phyloP scores from a whole-genome alignment of 2,329 filamentous ascomycete species.

The Phyllosticta citribraziliensis region DNA sequence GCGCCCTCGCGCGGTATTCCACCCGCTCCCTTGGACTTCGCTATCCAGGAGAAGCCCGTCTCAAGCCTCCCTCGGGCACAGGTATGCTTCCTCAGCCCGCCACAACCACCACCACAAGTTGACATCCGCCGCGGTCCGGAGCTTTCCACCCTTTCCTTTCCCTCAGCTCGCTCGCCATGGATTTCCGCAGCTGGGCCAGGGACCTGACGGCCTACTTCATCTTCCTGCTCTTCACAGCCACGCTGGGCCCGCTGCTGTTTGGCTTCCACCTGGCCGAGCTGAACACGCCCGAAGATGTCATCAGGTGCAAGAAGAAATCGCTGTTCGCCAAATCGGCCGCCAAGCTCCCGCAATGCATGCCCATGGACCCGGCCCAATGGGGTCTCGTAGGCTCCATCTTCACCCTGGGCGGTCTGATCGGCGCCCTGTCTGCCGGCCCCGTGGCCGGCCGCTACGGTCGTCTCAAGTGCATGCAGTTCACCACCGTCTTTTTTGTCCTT shows the following conservation, averaged over 20 bases:
- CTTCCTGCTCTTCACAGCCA: slow-evolving; percentile 64
- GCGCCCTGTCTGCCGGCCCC: slow-evolving; percentile 71
- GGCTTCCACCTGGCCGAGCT: slow-evolving; percentile 91
- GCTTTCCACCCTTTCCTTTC: slow-evolving; percentile 12
- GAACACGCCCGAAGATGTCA: slow-evolving; percentile 87
- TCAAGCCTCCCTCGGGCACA: neutral
- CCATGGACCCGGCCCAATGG: slow-evolving; percentile 73
- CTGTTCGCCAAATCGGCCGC: slow-evolving; percentile 29
- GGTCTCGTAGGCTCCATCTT: slow-evolving; percentile 84
- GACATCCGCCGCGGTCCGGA: neutral
- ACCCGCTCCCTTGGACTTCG: neutral
- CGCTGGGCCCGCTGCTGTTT: slow-evolving; percentile 83
- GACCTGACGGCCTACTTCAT: slow-evolving; percentile 66
- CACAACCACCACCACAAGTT: neutral
- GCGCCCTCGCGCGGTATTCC: no score
- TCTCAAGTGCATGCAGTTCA: slow-evolving; percentile 64
- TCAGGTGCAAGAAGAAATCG: slow-evolving; percentile 66
- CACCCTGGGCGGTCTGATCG: slow-evolving; percentile 77
- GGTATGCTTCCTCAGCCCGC: neutral
- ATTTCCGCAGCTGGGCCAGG: slow-evolving; percentile 30
- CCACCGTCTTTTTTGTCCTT: slow-evolving; percentile 62
- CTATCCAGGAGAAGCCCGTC: neutral
- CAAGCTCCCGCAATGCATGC: slow-evolving; percentile 66
- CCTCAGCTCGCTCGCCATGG: slow-evolving; percentile 22
- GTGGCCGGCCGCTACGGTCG: slow-evolving; percentile 70